These are phyloP conservation scores for Alternaria infectoria DNA, from an alignment of 2,329 filamentous ascomycete species.

Conservation along the genomic window DNA sequence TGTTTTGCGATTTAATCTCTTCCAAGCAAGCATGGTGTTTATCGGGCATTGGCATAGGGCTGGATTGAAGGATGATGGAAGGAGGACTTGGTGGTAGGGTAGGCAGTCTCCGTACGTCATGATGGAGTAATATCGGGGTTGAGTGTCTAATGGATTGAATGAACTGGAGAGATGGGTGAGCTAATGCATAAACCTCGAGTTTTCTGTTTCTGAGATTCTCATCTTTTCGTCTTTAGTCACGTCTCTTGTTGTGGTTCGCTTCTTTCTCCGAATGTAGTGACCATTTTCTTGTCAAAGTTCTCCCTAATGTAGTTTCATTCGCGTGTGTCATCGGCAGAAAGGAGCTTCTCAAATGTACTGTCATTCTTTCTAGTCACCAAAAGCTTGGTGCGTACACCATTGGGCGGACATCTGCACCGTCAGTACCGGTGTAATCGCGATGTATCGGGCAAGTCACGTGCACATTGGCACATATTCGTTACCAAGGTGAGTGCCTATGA, in stretches of 20 bases:
- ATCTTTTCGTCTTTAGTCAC: not conserved
- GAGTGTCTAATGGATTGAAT: conserved; percentile 2
- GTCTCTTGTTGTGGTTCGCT: not conserved
- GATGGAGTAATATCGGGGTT: not conserved
- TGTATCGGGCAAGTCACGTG: not conserved
- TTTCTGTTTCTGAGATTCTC: not conserved
- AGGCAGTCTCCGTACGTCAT: not conserved
- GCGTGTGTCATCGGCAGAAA: not conserved
- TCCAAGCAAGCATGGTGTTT: conserved; percentile 19
- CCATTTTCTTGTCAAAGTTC: not conserved
- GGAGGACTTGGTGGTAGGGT: not conserved
- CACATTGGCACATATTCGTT: not conserved
- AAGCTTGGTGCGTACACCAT: not conserved
- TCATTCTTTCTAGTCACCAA: not conserved
- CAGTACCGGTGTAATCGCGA: not conserved
- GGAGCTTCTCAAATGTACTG: not conserved
- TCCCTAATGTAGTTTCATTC: not conserved
- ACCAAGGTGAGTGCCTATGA: not conserved
- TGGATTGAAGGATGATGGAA: not conserved
- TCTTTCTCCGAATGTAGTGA: not conserved
- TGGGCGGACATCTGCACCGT: not conserved
- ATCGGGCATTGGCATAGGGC: conserved; percentile 4
- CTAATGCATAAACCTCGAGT: not conserved
- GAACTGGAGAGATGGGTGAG: not conserved
- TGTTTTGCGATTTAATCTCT: not conserved